Conservation (phyloP, 495 filamentous ascomycete species). For the Penicillium macrosclerotiorum region DNA sequence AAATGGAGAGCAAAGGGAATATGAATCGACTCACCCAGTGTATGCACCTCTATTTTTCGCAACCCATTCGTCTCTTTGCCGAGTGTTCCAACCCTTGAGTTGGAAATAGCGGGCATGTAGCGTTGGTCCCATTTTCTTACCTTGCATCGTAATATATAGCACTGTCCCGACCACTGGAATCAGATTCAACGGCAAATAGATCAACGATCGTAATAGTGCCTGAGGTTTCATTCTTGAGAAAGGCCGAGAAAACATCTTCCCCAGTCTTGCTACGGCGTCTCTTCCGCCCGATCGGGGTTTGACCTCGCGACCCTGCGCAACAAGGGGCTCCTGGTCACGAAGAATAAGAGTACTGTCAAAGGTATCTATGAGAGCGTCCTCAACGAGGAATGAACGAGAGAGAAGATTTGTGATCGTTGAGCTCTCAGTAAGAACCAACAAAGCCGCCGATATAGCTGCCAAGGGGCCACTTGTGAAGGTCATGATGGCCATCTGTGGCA, state of each 20-base stretch:
- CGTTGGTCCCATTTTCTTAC: slow-evolving; percentile 51
- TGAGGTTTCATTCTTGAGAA: slow-evolving; percentile 64
- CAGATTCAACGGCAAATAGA: slow-evolving; percentile 88
- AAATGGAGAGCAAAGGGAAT: background rate
- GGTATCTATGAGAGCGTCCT: slow-evolving; percentile 80
- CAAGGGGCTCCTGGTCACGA: slow-evolving; percentile 53
- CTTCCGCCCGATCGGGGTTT: slow-evolving; percentile 41
- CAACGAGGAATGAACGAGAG: slow-evolving; percentile 71
- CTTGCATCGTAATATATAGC: slow-evolving; percentile 75
- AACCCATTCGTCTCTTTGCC: slow-evolving; percentile 63
- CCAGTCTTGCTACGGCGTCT: slow-evolving; percentile 62
- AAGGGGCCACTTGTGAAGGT: slow-evolving; percentile 81
- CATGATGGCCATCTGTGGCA: slow-evolving; percentile 81
- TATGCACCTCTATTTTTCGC: slow-evolving; percentile 63
- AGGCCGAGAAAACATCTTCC: slow-evolving; percentile 67
- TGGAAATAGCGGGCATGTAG: slow-evolving; percentile 76
- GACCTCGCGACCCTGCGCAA: slow-evolving; percentile 71
- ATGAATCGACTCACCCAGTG: slow-evolving; percentile 63
- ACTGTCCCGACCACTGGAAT: slow-evolving; percentile 85
- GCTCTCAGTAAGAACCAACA: slow-evolving; percentile 80
- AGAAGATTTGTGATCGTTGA: slow-evolving; percentile 74
- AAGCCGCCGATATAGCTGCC: slow-evolving; percentile 64
- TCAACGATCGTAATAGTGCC: slow-evolving; percentile 64
- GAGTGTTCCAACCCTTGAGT: slow-evolving; percentile 72
- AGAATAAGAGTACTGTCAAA: slow-evolving; percentile 80